Conservation (phyloP, 2,329 filamentous ascomycete species). For the Didymella sp. region DNA sequence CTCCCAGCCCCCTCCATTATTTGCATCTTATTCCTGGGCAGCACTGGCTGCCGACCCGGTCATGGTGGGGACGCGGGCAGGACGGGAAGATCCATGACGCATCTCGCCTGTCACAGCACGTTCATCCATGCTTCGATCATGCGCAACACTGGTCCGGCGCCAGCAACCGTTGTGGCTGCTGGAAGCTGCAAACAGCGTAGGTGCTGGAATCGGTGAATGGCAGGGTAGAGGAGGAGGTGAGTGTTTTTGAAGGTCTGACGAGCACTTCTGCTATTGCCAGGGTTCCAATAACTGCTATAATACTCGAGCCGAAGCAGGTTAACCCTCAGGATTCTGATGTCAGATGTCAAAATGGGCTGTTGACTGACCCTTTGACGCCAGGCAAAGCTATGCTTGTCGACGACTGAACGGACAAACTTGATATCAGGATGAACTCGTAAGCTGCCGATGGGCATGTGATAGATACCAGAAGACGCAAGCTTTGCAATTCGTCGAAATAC, state of each 20-base stretch:
- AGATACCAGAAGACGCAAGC: too few species aligned
- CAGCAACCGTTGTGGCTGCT: not conserved
- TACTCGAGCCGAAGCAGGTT: not conserved
- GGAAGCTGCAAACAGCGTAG: not conserved
- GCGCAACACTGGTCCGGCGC: not conserved
- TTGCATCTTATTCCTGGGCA: slow-evolving; percentile 1
- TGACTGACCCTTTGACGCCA: too few species aligned
- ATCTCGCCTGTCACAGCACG: slow-evolving; percentile 5
- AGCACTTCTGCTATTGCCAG: not conserved
- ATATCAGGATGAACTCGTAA: too few species aligned
- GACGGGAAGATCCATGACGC: slow-evolving; percentile 13
- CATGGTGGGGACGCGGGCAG: not conserved
- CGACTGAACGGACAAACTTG: too few species aligned
- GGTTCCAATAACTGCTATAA: not conserved
- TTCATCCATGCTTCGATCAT: slow-evolving; percentile 17
- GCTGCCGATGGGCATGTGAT: too few species aligned
- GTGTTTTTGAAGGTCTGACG: not conserved
- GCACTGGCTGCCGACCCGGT: not conserved
- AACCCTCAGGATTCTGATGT: not conserved
- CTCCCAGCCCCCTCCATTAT: slow-evolving; percentile 14
- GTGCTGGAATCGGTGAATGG: not conserved
- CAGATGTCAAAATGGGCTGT: not conserved
- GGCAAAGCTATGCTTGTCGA: too few species aligned
- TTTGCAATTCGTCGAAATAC: too few species aligned
- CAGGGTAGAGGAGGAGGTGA: not conserved